These are phyloP conservation scores for Boletus coccyginus DNA, from an alignment of 768 basidiomycete genomes.

Conservation along the genomic window DNA sequence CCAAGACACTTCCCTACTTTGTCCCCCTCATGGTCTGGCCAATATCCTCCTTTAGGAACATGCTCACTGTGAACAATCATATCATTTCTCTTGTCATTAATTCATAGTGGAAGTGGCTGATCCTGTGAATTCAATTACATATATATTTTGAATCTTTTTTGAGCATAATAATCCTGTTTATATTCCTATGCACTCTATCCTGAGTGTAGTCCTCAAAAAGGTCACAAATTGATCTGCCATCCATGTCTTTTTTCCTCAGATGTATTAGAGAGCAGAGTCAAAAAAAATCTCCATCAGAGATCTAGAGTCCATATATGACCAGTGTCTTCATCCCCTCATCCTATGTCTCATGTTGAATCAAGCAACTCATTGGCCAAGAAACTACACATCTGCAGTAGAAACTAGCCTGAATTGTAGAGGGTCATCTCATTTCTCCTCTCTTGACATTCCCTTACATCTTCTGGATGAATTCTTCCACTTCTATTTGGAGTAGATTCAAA, in stretches of 20 bases:
- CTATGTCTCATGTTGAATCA: background rate
- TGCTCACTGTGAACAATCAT: background rate
- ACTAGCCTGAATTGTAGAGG: background rate
- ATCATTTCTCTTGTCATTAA: background rate
- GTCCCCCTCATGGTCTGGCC: background rate
- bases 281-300: background rate
- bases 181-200: background rate
- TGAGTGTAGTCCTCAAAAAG: background rate
- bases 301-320: background rate
- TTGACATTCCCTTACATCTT: background rate
- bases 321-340: background rate
- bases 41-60: background rate
- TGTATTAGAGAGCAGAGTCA: background rate
- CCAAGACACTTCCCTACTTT: background rate
- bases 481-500: background rate
- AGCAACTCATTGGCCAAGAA: background rate
- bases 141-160: no score
- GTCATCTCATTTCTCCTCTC: background rate
- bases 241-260: background rate
- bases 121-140: no score
- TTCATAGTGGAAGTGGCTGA: no score
- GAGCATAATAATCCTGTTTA: background rate
- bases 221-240: background rate
- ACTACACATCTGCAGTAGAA: background rate
- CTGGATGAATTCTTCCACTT: fast-evolving